Conservation (phyloP, 2,329 filamentous ascomycete genomes). For the Colletotrichum tropicale region DNA sequence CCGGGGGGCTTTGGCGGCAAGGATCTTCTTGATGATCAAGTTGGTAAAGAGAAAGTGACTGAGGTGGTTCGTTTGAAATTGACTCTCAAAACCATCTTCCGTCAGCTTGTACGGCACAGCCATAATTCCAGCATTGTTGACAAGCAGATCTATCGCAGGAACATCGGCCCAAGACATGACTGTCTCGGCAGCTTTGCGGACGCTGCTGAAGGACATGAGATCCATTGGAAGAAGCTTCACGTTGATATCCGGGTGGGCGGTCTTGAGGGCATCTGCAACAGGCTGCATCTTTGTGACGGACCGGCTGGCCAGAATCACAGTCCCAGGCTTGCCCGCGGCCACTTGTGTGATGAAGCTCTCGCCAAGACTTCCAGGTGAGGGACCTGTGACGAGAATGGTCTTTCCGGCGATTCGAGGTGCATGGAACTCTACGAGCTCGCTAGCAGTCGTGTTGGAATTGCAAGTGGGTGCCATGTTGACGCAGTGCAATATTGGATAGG, state of each 20-base stretch:
- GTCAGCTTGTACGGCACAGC: constrained; percentile 25
- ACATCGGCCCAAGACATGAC: constrained; percentile 36
- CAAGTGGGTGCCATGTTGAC: neutral
- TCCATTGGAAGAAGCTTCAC: constrained; percentile 39
- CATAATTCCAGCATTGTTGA: constrained; percentile 25
- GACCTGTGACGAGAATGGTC: constrained; percentile 44
- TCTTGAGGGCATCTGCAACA: neutral
- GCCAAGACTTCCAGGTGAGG: constrained; percentile 41
- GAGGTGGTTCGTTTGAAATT: constrained; percentile 39
- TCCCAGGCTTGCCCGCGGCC: constrained; percentile 34
- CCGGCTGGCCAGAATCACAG: neutral
- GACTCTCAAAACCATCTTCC: constrained; percentile 40
- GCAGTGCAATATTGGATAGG: neutral
- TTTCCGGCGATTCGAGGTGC: constrained; percentile 35
- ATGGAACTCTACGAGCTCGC: constrained; percentile 30
- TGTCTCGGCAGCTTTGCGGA: constrained; percentile 40
- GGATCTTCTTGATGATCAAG: constrained; percentile 34
- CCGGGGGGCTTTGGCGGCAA: constrained; percentile 29
- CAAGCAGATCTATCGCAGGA: constrained; percentile 36
- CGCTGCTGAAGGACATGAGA: constrained; percentile 39
- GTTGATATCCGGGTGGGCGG: constrained; percentile 38
- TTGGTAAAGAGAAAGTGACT: constrained; percentile 44
- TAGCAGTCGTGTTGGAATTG: neutral
- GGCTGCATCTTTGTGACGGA: neutral
- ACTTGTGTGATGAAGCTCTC: constrained; percentile 38